Percentiles rank a stretch among this genome's conserved stretches.
Evolutionary conservation across 2,329 filamentous ascomycete genomes (phyloP).

Genomic region (Rugonectria rugulosa): DNA sequence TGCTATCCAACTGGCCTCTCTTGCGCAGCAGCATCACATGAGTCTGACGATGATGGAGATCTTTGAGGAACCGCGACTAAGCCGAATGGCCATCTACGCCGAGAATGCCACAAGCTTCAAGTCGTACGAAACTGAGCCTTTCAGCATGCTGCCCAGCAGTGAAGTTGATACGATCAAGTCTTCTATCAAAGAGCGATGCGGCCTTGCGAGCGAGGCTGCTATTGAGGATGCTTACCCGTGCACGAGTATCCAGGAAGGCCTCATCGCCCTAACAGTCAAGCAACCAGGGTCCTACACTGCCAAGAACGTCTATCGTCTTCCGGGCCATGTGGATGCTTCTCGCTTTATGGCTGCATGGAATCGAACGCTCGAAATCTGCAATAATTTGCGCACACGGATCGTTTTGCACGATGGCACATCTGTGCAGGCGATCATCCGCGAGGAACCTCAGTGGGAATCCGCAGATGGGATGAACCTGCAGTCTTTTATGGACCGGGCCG

Average conservation of each 20-base stretch:
- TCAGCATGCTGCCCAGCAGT: not conserved
- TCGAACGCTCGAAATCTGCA: not conserved
- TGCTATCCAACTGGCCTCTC: constrained; percentile 58
- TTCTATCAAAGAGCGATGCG: not conserved
- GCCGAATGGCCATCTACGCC: constrained; percentile 23
- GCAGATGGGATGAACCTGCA: not conserved
- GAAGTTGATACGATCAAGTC: not conserved
- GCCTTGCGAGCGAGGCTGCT: constrained; percentile 15
- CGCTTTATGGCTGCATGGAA: constrained; percentile 1
- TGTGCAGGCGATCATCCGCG: not conserved
- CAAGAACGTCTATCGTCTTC: not conserved
- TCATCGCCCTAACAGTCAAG: not conserved
- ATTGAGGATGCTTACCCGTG: constrained; percentile 36
- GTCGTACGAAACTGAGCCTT: not conserved
- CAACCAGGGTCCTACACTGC: constrained; percentile 9
- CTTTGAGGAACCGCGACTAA: constrained; percentile 39
- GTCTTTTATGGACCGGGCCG: not conserved
- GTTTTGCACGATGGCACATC: not conserved
- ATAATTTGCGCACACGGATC: constrained; percentile 2
- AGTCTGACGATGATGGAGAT: constrained; percentile 53
- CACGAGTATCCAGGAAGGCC: constrained; percentile 5
- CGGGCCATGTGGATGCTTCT: not conserved
- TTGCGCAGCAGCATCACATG: constrained; percentile 48
- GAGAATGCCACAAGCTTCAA: not conserved
- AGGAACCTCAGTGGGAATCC: not conserved